phyloP scores from a whole-genome alignment of 2,329 filamentous ascomycete species.

The Aspergillus piperis region DNA sequence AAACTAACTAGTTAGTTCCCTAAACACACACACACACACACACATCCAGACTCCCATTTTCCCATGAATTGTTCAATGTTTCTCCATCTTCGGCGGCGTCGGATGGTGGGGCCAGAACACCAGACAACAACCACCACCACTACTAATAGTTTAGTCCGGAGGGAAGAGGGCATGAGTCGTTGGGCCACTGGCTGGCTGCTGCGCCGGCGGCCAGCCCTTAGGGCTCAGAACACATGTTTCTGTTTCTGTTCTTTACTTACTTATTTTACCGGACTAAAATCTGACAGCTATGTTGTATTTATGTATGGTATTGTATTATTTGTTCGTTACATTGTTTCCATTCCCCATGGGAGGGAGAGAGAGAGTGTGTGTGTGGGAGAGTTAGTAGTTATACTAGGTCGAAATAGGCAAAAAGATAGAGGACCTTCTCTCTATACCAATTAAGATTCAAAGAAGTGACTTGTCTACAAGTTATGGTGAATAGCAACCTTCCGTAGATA shows the following conservation, averaged over 20 bases:
- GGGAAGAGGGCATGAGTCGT: background rate
- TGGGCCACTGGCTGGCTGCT: background rate
- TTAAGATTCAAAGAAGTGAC: too few species aligned
- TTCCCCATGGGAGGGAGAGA: too few species aligned
- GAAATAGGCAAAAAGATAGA: background rate
- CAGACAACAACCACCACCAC: too few species aligned
- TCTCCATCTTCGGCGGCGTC: slow-evolving; percentile 23
- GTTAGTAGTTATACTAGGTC: background rate
- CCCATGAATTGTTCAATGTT: background rate
- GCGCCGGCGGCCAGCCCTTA: background rate
- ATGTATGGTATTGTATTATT: background rate
- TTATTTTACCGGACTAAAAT: slow-evolving; percentile 10
- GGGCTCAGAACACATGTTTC: slow-evolving; percentile 28
- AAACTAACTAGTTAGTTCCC: too few species aligned
- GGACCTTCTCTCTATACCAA: background rate
- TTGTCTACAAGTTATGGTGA: too few species aligned
- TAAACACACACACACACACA: too few species aligned
- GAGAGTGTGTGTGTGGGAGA: too few species aligned
- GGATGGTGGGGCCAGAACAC: slow-evolving; percentile 34
- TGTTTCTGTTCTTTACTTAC: background rate
- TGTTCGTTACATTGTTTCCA: background rate
- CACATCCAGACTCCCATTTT: background rate
- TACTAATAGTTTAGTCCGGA: background rate
- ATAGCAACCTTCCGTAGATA: too few species aligned
- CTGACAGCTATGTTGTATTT: slow-evolving; percentile 9